A percentile compares a stretch with the other conserved stretches of the same genome.
Evolutionary conservation across 75 land plant species (phyloP).

Genomic region (Selaginella moellendorffii): DNA sequence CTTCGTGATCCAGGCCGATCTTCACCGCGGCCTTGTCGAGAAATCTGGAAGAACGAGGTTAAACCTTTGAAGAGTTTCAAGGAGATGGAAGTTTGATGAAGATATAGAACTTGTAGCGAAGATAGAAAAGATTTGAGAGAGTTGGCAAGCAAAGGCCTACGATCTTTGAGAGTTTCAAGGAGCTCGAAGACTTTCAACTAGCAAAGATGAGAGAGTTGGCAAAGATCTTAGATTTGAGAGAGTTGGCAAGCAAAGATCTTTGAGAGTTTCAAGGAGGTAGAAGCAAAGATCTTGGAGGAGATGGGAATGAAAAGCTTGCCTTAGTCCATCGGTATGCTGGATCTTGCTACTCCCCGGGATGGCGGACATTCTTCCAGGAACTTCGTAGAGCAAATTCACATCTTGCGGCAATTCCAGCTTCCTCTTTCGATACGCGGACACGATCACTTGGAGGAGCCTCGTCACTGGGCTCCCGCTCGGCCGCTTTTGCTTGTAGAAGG

Average conservation of each 20-base stretch:
- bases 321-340: background rate
- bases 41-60: background rate
- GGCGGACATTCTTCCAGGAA: background rate
- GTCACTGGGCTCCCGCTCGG: no score
- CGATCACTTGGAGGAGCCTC: no score
- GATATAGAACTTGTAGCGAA: background rate
- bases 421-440: background rate
- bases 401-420: background rate
- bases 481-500: no score
- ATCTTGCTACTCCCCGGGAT: background rate
- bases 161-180: background rate
- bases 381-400: background rate
- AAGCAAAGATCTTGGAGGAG: background rate
- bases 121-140: background rate
- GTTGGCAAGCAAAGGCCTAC: background rate
- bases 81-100: background rate
- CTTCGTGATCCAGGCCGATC: background rate
- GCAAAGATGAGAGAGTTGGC: background rate
- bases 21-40: constrained; percentile 2
- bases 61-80: background rate
- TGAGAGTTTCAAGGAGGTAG: no score
- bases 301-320: background rate
- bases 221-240: no score
- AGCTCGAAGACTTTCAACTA: background rate
- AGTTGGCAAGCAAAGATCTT: no score